Percentiles rank a stretch among this genome's conserved stretches.
These are phyloP conservation scores for Tremella fuciformis DNA, from an alignment of 768 basidiomycete genomes.

Conservation along the genomic window DNA sequence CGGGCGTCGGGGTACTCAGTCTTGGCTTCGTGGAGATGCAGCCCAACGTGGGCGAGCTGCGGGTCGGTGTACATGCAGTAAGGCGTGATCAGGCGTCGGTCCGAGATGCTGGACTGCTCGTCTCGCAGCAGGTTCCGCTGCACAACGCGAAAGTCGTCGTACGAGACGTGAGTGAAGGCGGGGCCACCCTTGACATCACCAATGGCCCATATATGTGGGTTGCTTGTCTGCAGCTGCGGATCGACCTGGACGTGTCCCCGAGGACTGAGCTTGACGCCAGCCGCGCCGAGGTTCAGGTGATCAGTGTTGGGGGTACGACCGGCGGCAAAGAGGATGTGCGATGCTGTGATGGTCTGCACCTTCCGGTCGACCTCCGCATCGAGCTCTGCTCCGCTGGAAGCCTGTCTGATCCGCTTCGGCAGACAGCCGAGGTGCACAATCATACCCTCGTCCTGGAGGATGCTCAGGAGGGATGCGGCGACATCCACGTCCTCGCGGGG, in stretches of 20 bases:
- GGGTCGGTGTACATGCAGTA: slow-evolving; percentile 24
- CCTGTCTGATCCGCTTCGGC: not conserved
- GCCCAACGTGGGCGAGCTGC: slow-evolving; percentile 22
- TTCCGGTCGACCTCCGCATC: not conserved
- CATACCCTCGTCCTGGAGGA: slow-evolving; percentile 20
- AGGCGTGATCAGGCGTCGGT: slow-evolving; percentile 15
- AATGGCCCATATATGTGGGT: slow-evolving; percentile 19
- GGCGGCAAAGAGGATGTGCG: slow-evolving; percentile 17
- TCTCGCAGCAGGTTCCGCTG: slow-evolving; percentile 7
- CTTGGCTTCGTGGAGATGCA: slow-evolving; percentile 13
- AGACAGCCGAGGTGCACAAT: slow-evolving; percentile 5
- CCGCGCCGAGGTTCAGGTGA: slow-evolving; percentile 14
- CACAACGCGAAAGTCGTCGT: slow-evolving; percentile 22
- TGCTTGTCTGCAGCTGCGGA: slow-evolving; percentile 12
- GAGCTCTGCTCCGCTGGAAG: not conserved
- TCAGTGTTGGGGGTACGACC: slow-evolving; percentile 24
- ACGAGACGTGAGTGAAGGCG: slow-evolving; percentile 23
- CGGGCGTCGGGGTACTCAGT: not conserved
- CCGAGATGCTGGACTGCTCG: not conserved
- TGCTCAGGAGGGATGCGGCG: slow-evolving; percentile 7
- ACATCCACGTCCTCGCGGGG: slow-evolving; percentile 21
- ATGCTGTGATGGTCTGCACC: not conserved
- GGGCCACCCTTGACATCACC: slow-evolving; percentile 25
- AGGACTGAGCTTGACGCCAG: slow-evolving; percentile 6
- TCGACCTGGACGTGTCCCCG: slow-evolving; percentile 16